Percentiles rank a stretch among this genome's conserved stretches.
phyloP scores from a whole-genome alignment of 768 basidiomycete species.

The Fistulinella prunicolor region DNA sequence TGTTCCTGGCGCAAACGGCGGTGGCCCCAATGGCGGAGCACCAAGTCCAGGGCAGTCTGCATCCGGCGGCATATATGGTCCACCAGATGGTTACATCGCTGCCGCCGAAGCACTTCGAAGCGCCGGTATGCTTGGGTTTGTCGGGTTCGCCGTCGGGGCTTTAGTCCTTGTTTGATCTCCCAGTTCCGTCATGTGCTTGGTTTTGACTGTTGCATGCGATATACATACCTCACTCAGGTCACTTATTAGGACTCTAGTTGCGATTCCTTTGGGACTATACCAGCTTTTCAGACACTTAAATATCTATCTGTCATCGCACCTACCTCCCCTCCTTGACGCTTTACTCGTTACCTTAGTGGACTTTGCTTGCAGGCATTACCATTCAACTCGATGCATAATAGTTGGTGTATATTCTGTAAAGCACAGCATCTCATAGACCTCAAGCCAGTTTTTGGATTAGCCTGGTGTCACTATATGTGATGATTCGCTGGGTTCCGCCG shows the following conservation, averaged over 20 bases:
- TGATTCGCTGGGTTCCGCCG: too few relatives aligned
- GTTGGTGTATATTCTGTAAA: conserved; percentile 23
- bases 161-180: conserved; percentile 42
- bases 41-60: conserved; percentile 56
- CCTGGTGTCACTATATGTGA: too few relatives aligned
- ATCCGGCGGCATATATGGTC: conserved; percentile 54
- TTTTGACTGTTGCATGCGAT: conserved; percentile 7
- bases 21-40: conserved; percentile 41
- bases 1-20: conserved; percentile 49
- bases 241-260: conserved; percentile 7
- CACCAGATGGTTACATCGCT: conserved; percentile 63
- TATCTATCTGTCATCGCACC: conserved; percentile 19
- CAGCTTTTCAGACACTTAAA: conserved; percentile 16
- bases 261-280: conserved; percentile 18
- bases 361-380: conserved; percentile 14
- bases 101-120: conserved; percentile 50
- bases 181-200: conserved; percentile 4
- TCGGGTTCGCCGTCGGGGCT: conserved; percentile 47
- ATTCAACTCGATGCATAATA: conserved; percentile 16
- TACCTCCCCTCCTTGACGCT: conserved; percentile 27
- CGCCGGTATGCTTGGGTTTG: conserved; percentile 40
- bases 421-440: conserved; percentile 20
- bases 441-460: too few relatives aligned
- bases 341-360: conserved; percentile 24
- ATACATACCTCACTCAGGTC: conserved; percentile 9